Conservation (phyloP, 805 yeast genomes). For the Wickerhamiella qilinensis region DNA sequence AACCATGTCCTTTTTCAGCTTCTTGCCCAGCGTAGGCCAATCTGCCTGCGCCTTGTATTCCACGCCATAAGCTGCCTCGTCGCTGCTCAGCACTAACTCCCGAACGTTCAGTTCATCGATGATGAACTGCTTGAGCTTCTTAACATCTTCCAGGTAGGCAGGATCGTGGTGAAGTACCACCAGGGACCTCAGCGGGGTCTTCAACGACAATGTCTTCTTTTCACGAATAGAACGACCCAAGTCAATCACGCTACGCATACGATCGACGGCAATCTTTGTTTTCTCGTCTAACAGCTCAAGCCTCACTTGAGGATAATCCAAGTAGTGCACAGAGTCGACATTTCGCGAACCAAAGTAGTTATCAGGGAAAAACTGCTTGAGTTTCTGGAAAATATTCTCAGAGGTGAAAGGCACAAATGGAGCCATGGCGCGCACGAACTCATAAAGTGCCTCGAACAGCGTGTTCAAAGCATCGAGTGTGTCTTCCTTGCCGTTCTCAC, state of each 20-base stretch:
- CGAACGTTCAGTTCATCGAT: conserved; percentile 86
- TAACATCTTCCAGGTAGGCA: conserved; percentile 59
- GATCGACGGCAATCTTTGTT: conserved; percentile 73
- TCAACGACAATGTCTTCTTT: conserved; percentile 81
- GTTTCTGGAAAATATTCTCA: conserved; percentile 70
- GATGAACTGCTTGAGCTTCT: conserved; percentile 61
- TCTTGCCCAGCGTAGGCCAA: conserved; percentile 98
- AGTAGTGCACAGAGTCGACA: conserved; percentile 78
- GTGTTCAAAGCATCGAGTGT: conserved; percentile 80
- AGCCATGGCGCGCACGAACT: conserved; percentile 90
- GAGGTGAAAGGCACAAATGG: conserved; percentile 96
- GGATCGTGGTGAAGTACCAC: conserved; percentile 72
- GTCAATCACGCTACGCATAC: conserved; percentile 96
- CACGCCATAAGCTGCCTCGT: conserved; percentile 83
- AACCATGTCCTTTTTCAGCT: conserved; percentile 84
- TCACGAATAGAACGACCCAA: conserved; percentile 94
- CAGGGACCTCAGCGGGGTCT: conserved; percentile 82
- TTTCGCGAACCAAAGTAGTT: conserved; percentile 32
- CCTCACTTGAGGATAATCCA: conserved; percentile 75
- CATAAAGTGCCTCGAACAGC: conserved; percentile 74
- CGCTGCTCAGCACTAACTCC: conserved; percentile 71
- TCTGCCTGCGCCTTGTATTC: conserved; percentile 91
- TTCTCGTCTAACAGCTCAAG: conserved; percentile 64
- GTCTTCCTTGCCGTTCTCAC: conserved; percentile 75
- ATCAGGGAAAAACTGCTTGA: conserved; percentile 38